Evolutionary conservation across 768 basidiomycete genomes (phyloP), one percentile per base, ranked within the genome.

Genomic region (Antrodiella citrinella): DNA sequence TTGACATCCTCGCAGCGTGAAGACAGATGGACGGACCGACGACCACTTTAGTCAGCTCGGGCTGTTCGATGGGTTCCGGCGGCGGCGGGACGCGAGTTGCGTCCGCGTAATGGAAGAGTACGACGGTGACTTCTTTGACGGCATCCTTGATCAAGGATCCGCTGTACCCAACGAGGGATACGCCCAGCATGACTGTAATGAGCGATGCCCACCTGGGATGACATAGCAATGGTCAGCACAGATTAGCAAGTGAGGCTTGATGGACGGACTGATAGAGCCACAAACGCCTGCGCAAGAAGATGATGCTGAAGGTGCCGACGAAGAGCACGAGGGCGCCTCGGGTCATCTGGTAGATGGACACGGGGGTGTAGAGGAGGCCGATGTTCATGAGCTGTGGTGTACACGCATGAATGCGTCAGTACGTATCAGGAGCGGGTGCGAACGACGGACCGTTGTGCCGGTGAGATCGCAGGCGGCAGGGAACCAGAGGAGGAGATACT

Each of bases 281-380:
- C 42, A 95, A 80, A 54, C 76, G 78, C 56, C 94, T 82, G 45
- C 76, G 78, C 51, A 99, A 81, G 75, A 98, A 98, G 50, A 93
- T 65, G 60, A 98, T 93, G 46, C 86, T 89, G 58, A 98, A 79
- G 49, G 89, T 62, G 43, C 92, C 95, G 52, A 98, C 95, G 68
- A 93, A 98, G 48, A 95, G 77, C 44, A 96, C 91, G 51, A 96
- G 81, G 40, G 91, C 86, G 46, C 94, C 93, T 51, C 87, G 82
- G 53, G 84, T 91, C 93, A 96, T 95, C 67, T 96, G 95, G 72
- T 91, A 98, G 59, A 97, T 91, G 40, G 90, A 93, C 49, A 99
- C 96, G 23, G 95, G 95, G 1, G 93, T 94, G 67, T 94, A 91
- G 30, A 99, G 77, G 44, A 99, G 77, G 49, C 96, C 96, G 57